These are phyloP conservation scores for Leccinum fibrillosum DNA, from an alignment of 768 basidiomycete genomes.

Conservation along the genomic window DNA sequence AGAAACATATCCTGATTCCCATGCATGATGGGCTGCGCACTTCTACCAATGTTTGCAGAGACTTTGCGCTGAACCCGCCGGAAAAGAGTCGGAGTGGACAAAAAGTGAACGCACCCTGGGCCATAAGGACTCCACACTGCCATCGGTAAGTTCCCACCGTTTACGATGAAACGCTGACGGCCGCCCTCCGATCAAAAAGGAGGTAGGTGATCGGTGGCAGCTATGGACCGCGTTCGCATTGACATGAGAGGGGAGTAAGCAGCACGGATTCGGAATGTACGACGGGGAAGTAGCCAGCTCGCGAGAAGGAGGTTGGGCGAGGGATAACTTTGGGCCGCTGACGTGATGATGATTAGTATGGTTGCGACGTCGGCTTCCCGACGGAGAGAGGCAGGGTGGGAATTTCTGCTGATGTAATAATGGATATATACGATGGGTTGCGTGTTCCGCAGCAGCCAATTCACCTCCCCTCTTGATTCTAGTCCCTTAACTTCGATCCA, in stretches of 20 bases:
- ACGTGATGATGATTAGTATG: constrained; percentile 16
- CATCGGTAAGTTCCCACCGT: neutral
- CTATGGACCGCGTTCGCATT: constrained; percentile 16
- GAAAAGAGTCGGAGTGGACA: neutral
- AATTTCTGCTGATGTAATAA: constrained; percentile 31
- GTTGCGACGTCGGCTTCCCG: constrained; percentile 15
- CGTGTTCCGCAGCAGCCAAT: constrained; percentile 33
- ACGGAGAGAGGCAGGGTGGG: constrained; percentile 29
- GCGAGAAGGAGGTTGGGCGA: neutral
- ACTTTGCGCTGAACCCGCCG: neutral
- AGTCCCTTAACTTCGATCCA: constrained; percentile 4
- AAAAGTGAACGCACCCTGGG: neutral
- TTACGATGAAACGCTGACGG: constrained; percentile 6
- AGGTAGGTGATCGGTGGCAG: constrained; percentile 25
- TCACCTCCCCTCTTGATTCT: constrained; percentile 2
- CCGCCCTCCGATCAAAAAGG: constrained; percentile 25
- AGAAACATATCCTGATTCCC: neutral
- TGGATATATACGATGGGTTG: constrained; percentile 33
- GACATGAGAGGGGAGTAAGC: neutral
- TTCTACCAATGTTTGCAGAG: neutral
- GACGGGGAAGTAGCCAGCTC: neutral
- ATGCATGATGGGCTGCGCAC: neutral
- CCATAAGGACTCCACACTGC: constrained; percentile 6
- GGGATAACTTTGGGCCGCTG: neutral
- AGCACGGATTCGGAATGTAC: neutral